phyloP scores from a whole-genome alignment of 31 red algal genomes.

The Endocladia muricata region DNA sequence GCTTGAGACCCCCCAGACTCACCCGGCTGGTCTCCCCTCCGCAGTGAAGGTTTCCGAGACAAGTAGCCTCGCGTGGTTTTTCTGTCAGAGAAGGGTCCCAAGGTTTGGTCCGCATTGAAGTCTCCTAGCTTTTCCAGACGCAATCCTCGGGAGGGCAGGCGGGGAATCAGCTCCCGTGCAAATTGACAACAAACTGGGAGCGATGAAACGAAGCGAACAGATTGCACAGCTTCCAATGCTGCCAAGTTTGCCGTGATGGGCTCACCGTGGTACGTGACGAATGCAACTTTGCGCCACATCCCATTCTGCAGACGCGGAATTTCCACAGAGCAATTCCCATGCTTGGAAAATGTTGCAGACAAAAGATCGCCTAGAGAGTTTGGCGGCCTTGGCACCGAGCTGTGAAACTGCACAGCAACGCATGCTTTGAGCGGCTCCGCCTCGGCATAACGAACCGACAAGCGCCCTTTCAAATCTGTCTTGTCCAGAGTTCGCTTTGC shows the following conservation, averaged over 20 bases:
- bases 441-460: conserved; percentile 69
- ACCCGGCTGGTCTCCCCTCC: neutral
- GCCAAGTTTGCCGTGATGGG: conserved; percentile 40
- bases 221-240: conserved; percentile 45
- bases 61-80: neutral
- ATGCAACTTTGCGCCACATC: conserved; percentile 58
- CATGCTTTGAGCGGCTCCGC: conserved; percentile 48
- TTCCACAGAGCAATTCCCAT: conserved; percentile 57
- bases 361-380: conserved; percentile 46
- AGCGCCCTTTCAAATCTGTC: conserved; percentile 47
- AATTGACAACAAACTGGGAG: conserved; percentile 60
- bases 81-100: conserved; percentile 9
- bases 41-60: conserved; percentile 1
- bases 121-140: conserved; percentile 8
- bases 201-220: conserved; percentile 44
- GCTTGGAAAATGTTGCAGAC: conserved; percentile 54
- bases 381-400: conserved; percentile 39
- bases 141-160: conserved; percentile 41
- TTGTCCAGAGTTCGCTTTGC: conserved; percentile 65
- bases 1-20: neutral
- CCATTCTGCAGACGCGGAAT: conserved; percentile 55
- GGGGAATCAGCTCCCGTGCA: conserved; percentile 46
- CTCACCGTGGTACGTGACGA: conserved; percentile 56
- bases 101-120: neutral
- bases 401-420: conserved; percentile 59